Conservation (phyloP, 2,329 filamentous ascomycete genomes). For the Pseudogymnoascus sp. region DNA sequence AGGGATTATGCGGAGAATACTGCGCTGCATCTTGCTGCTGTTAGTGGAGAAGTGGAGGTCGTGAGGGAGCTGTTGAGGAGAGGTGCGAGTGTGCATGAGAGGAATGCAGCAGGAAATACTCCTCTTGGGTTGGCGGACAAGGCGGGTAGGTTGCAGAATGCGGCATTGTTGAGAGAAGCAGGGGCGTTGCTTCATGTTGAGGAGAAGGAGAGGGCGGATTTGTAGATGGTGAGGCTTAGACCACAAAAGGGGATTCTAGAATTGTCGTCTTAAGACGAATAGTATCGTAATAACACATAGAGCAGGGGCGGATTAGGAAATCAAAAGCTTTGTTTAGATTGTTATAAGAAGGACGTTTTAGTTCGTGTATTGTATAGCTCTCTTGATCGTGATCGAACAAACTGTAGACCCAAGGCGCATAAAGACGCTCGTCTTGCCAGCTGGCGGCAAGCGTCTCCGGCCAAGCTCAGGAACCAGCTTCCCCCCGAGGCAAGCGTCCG, state of each 20-base stretch:
- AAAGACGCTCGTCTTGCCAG: not conserved
- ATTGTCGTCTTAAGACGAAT: not conserved
- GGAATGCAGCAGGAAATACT: slow-evolving; percentile 58
- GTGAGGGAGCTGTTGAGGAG: slow-evolving; percentile 50
- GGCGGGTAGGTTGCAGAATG: slow-evolving; percentile 46
- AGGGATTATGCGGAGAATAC: slow-evolving; percentile 34
- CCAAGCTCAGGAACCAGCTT: not conserved
- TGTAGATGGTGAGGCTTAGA: not conserved
- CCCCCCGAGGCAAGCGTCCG: not conserved
- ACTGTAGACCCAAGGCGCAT: not conserved
- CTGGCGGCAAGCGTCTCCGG: not conserved
- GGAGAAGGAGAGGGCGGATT: slow-evolving; percentile 29
- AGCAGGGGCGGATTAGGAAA: not conserved
- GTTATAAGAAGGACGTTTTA: not conserved
- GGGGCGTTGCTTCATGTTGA: slow-evolving; percentile 53
- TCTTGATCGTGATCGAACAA: not conserved
- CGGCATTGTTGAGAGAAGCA: slow-evolving; percentile 46
- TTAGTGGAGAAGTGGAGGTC: slow-evolving; percentile 42
- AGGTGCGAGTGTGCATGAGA: slow-evolving; percentile 59
- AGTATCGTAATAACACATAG: slow-evolving; percentile 6
- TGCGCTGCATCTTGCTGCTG: slow-evolving; percentile 32
- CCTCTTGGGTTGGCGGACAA: slow-evolving; percentile 56
- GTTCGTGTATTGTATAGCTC: not conserved
- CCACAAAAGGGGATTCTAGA: not conserved
- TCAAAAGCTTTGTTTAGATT: slow-evolving; percentile 1